Base-by-base conservation (phyloP, 2,329 filamentous ascomycete species). In the Xylaria polymorpha region DNA sequence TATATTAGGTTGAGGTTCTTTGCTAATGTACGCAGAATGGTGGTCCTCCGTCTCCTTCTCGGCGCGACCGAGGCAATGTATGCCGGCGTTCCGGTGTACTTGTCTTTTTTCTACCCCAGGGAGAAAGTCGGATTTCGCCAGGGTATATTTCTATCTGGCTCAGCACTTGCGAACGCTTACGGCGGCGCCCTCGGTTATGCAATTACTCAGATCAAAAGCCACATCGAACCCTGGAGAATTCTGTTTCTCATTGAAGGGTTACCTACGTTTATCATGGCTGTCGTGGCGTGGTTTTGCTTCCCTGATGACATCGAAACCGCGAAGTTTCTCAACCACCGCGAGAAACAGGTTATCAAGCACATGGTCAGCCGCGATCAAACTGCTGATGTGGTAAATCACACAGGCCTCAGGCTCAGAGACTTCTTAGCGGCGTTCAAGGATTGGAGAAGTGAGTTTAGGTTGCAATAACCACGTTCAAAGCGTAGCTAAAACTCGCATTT, bases 71-170 rank as follows among this genome's bases (percentile, higher is more conserved):
- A 84, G 70, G 81, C 82, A 20, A 73, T 75, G 71, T 75, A 74
- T 20, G 72, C 82, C 77, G 15, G 79, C 80, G 43, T 84, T 78
- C 72, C 82, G 77, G 64, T 75, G 12, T 81, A 79, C 15, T 77
- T 88, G 0, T 85, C 84, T 0, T 88, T 88, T 76, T 88, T 90
- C 79, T 91, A 90, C 74, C 82, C 86, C 8, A 81, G 88, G 15
- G 81, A 86, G 43, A 86, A 87, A 72, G 78, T 89, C 14, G 87
- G 87, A 39, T 80, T 88, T 37, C 81, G 87, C 3, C 84, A 84
- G 61, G 87, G 87, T 1, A 76, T 90, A 25, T 90, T 89, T 71
- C 72, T 85, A 14, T 81, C 83, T 22, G 82, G 82, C 0, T 77
- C 78, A 1, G 80, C 80, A 1, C 71, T 80, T 7, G 80, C 80